phyloP scores from a whole-genome alignment of 805 yeast species.

The Candida nitratophila region DNA sequence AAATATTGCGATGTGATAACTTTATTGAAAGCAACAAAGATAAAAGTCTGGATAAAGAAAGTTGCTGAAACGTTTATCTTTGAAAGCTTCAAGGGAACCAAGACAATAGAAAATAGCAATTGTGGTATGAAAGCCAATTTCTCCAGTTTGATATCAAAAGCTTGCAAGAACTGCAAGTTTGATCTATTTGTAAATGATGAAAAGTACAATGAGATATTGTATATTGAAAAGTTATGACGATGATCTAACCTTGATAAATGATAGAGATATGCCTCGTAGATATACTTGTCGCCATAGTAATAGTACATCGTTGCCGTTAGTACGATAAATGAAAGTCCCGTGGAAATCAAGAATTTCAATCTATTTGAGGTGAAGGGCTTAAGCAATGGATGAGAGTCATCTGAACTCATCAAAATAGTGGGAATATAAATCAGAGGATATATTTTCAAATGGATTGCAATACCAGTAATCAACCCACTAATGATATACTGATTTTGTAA shows the following conservation, averaged over 20 bases:
- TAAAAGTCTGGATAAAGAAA: conserved; percentile 68
- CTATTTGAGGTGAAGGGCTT: conserved; percentile 36
- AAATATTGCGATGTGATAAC: conserved; percentile 94
- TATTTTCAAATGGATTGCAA: conserved; percentile 82
- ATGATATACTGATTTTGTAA: conserved; percentile 23
- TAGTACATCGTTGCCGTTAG: conserved; percentile 57
- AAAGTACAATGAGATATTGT: conserved; percentile 67
- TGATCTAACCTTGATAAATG: conserved; percentile 84
- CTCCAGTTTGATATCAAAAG: conserved; percentile 14
- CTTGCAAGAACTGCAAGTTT: conserved; percentile 5
- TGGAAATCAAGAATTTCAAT: conserved; percentile 32
- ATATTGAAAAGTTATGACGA: conserved; percentile 89
- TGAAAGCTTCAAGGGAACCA: conserved; percentile 44
- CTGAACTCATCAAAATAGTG: conserved; percentile 41
- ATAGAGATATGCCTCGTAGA: conserved; percentile 73
- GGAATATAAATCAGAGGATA: conserved; percentile 90
- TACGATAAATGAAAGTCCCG: conserved; percentile 35
- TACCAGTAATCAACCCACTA: conserved; percentile 53
- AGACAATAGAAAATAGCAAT: conserved; percentile 45
- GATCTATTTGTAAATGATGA: conserved; percentile 34
- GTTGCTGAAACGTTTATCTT: conserved; percentile 38
- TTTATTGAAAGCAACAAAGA: conserved; percentile 73
- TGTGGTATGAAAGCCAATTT: conserved; percentile 82
- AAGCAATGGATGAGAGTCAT: conserved; percentile 22
- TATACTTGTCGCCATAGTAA: conserved; percentile 66